Evolutionary conservation across 23 red algal genomes (phyloP).

Genomic region (Chondrus crispus): DNA sequence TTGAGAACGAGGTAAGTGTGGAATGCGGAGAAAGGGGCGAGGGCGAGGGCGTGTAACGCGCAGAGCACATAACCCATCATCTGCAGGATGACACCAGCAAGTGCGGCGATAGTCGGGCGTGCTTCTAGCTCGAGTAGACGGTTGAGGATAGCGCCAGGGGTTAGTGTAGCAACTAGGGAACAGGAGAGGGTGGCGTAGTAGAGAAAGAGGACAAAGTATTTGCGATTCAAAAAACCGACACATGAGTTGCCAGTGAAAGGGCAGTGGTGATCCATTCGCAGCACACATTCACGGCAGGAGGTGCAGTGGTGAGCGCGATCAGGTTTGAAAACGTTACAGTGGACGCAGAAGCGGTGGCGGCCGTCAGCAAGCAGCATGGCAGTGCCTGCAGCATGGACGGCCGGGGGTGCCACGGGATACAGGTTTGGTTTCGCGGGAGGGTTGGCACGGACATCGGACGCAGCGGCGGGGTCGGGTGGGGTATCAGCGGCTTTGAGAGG

Average conservation of each 20-base stretch:
- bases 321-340: conserved; percentile 67
- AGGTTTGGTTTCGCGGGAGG: neutral
- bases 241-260: conserved; percentile 56
- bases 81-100: neutral
- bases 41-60: conserved; percentile 39
- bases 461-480: neutral
- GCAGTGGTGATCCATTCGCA: conserved; percentile 79
- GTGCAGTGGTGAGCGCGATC: conserved; percentile 73
- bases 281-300: conserved; percentile 52
- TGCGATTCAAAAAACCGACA: conserved; percentile 88
- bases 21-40: conserved; percentile 67
- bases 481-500: neutral
- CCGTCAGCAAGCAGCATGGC: conserved; percentile 25
- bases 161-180: conserved; percentile 20
- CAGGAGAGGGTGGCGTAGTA: conserved; percentile 64
- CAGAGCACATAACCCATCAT: conserved; percentile 56
- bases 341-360: conserved; percentile 34
- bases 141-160: conserved; percentile 28
- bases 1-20: conserved; percentile 76
- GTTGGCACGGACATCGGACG: neutral
- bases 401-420: conserved; percentile 11
- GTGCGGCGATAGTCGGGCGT: neutral
- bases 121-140: conserved; percentile 12
- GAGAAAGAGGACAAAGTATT: conserved; percentile 86
- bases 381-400: conserved; percentile 24